Percentiles rank a stretch among this genome's conserved stretches.
Conservation (phyloP, 1,139 yeast genomes). For the Sugiyamaella xylanicola region DNA sequence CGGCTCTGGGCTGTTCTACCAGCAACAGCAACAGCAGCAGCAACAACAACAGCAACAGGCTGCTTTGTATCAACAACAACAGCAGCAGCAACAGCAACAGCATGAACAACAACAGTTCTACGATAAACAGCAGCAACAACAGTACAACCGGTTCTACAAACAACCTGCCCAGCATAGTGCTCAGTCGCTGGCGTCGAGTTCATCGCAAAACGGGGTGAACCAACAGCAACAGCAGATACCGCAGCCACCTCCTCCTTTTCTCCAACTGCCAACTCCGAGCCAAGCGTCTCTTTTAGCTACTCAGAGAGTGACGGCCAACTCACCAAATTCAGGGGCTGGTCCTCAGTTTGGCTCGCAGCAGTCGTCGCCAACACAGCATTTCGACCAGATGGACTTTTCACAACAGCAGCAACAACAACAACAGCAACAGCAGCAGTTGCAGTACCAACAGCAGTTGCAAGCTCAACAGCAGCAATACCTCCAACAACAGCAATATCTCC, state of each 20-base stretch:
- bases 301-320: slow-evolving; percentile 29
- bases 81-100: slow-evolving; percentile 15
- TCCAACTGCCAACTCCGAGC: slow-evolving; percentile 36
- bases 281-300: slow-evolving; percentile 33
- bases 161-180: slow-evolving; percentile 32
- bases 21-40: slow-evolving; percentile 27
- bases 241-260: slow-evolving; percentile 28
- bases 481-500: slow-evolving; percentile 24
- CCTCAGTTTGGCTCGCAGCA: slow-evolving; percentile 17
- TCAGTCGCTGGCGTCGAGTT: slow-evolving; percentile 29
- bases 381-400: slow-evolving; percentile 19
- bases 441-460: slow-evolving; percentile 15
- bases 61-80: slow-evolving; percentile 14
- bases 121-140: slow-evolving; percentile 18
- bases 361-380: slow-evolving; percentile 22
- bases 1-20: slow-evolving; percentile 34
- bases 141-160: slow-evolving; percentile 27
- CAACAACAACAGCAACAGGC: slow-evolving; percentile 16
- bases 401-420: slow-evolving; percentile 21
- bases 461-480: slow-evolving; percentile 5
- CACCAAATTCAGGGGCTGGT: slow-evolving; percentile 26
- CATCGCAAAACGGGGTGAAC: slow-evolving; percentile 20
- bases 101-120: slow-evolving; percentile 17
- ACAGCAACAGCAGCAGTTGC: slow-evolving; percentile 20
- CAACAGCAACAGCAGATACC: slow-evolving; percentile 6